phyloP scores from a whole-genome alignment of 495 filamentous ascomycete genomes.

The Penicillium robsamsonii region DNA sequence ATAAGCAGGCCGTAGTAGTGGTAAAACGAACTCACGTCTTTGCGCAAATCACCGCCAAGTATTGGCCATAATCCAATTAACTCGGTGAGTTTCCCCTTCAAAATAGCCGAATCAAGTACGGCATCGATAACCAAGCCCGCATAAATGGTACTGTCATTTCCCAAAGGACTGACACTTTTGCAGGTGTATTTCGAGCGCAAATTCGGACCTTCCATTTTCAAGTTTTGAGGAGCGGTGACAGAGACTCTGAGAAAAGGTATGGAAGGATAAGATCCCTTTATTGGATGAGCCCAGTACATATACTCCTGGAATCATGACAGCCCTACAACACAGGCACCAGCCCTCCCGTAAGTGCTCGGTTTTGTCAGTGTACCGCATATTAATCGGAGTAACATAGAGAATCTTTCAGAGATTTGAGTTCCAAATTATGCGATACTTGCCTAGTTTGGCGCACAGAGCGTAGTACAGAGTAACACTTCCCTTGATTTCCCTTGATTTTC shows the following conservation, averaged over 20 bases:
- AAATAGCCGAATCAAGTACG: background rate
- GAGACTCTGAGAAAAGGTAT: background rate
- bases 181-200: background rate
- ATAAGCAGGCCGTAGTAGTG: background rate
- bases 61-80: background rate
- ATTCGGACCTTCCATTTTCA: background rate
- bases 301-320: too few relatives aligned
- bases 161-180: background rate
- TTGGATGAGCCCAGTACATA: background rate
- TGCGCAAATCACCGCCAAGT: background rate
- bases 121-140: background rate
- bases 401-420: background rate
- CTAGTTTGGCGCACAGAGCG: background rate
- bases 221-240: background rate
- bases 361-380: too few relatives aligned
- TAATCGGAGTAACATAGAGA: background rate
- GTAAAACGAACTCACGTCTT: background rate
- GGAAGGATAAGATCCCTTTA: background rate
- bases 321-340: too few relatives aligned
- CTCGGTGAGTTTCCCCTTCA: background rate
- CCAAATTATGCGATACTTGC: background rate
- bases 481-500: too few relatives aligned
- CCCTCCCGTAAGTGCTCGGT: too few relatives aligned
- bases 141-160: background rate
- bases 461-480: background rate